A percentile compares a stretch with the other conserved stretches of the same genome.
Conservation (phyloP, 2,329 filamentous ascomycete species). For the Colletotrichum liaoningense region DNA sequence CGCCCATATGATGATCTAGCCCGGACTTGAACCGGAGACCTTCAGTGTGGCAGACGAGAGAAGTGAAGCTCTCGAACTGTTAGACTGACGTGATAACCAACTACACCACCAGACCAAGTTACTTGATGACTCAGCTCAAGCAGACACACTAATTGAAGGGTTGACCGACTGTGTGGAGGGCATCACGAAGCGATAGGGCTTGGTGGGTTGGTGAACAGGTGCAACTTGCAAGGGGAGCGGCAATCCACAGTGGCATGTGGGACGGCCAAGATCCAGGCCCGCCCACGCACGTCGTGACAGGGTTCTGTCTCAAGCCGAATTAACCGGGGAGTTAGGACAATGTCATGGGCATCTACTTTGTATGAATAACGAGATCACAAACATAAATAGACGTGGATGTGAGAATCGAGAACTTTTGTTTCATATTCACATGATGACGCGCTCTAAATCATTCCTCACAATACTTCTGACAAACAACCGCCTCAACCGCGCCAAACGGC, state of each 20-base stretch:
- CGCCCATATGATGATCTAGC: constrained; percentile 26
- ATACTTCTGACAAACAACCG: neutral
- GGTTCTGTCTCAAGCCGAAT: neutral
- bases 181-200: constrained; percentile 12
- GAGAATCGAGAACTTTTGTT: neutral
- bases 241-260: neutral
- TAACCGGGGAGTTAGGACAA: neutral
- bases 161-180: neutral
- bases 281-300: neutral
- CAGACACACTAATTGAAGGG: neutral
- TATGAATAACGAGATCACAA: neutral
- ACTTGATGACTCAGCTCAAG: neutral
- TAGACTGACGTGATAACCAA: constrained; percentile 63
- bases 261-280: neutral
- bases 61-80: constrained; percentile 41
- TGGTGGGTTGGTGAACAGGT: neutral
- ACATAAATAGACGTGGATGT: neutral
- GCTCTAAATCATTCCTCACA: neutral
- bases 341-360: neutral
- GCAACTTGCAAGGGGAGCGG: neutral
- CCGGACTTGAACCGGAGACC: constrained; percentile 36
- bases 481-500: constrained; percentile 48
- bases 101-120: constrained; percentile 44
- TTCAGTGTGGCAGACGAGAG: constrained; percentile 25
- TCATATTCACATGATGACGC: neutral